Evolutionary conservation across 164 flowering plant species (phyloP).

Genomic region (Liriodendron chinense): DNA sequence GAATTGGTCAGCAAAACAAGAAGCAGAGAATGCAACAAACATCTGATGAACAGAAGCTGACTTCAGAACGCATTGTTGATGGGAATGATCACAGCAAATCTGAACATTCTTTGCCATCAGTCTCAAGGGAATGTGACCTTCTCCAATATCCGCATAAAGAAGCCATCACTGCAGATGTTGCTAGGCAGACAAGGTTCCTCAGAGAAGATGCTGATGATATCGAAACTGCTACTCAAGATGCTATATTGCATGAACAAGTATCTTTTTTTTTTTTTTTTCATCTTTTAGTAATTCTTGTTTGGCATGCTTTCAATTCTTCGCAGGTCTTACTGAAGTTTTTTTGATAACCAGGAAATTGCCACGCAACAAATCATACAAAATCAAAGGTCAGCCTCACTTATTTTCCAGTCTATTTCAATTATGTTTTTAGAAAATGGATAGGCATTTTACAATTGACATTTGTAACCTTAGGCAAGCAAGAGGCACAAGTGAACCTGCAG

Average conservation of each 20-base stretch:
- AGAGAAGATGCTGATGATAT: constrained; percentile 32
- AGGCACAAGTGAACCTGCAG: constrained; percentile 29
- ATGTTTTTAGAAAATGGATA: background rate
- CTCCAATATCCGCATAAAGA: constrained; percentile 1
- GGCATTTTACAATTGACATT: background rate
- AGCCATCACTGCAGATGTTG: constrained; percentile 10
- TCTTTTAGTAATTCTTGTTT: background rate
- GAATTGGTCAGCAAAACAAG: constrained; percentile 17
- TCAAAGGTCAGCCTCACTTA: constrained; percentile 52
- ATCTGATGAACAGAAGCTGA: constrained; percentile 9
- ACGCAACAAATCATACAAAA: constrained; percentile 62
- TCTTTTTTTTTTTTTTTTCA: background rate
- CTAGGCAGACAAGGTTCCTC: constrained; percentile 12
- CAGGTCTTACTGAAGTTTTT: background rate
- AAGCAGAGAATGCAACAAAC: constrained; percentile 16
- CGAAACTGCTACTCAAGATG: constrained; percentile 68
- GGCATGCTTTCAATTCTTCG: background rate
- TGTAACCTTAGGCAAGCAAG: constrained; percentile 46
- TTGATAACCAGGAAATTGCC: constrained; percentile 61
- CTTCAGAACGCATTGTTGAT: constrained; percentile 3
- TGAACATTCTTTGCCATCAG: constrained; percentile 1
- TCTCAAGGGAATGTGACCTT: background rate
- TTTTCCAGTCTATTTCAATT: background rate
- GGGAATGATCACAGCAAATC: constrained; percentile 4
- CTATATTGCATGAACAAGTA: constrained; percentile 82